Evolutionary conservation across 495 filamentous ascomycete species (phyloP), one percentile per base, ranked within the genome.

Genomic region (Lepraria neglecta): DNA sequence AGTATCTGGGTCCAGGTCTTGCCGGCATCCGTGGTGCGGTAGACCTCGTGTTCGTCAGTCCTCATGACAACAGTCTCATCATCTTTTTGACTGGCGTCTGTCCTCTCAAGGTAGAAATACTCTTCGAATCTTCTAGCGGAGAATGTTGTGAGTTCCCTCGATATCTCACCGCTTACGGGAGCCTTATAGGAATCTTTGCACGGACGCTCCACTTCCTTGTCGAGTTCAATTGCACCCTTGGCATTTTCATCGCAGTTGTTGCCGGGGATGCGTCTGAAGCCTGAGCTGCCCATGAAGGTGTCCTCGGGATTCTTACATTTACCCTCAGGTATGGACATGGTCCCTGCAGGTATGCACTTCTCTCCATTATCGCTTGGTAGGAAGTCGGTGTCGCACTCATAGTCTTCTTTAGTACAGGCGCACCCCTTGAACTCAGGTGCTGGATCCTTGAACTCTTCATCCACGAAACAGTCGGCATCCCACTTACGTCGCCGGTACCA

Each of bases 301-400:
- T 86, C 86, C 31, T 78, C 75, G 24, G 76, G 76, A 0, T 82
- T 74, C 67, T 85, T 82, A 74, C 94, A 98, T 27, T 77, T 72
- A 3, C 79, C 87, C 45, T 84, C 77, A 4, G 84, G 81, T 4
- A 76, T 67, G 5, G 66, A 63, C 56, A 83, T 59, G 9, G 72
- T 52, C 0, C 81, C 85, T 15, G 84, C 77, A 0, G 83, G 80
- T 6, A 84, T 71, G 68, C 94, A 98, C 46, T 76, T 74, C 47
- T 82, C 80, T 40, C 78, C 72, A 59, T 88, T 82, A n/a, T 85
- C 80, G 47, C 77, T 78, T 53, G 76, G 78, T 47, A 83, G 74
- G 69, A 94, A 97, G 70, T 92, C 92, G 77, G 86, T 95, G 69
- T 97, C 90, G 71, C 94, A 98, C 72, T 98, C 94, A 68, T 89